Evolutionary conservation across 1,139 yeast genomes (phyloP), one percentile per base, ranked within the genome.

Genomic region (Blastobotrys petasosporus): DNA sequence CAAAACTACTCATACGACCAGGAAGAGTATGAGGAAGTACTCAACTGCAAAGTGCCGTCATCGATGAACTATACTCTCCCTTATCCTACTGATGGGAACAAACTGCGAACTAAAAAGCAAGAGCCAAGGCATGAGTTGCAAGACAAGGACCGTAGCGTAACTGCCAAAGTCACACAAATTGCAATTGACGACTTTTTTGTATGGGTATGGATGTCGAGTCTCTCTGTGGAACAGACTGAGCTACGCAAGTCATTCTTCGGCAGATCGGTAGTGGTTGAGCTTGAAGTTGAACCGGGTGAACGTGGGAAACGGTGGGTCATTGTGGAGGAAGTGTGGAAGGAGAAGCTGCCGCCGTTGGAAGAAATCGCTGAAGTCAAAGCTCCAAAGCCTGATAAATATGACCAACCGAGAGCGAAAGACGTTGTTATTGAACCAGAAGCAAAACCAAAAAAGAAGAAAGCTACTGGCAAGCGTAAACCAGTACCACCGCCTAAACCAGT

Each of bases 181-280:
- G 75, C 86, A 1, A 77, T 87, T 30, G 94, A 85, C 63, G 96
- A 87, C 60, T 87, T 84, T 60, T 86, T 82, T 58, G 85, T 86
- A 28, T 87, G 95, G 95, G 78, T 95, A 0, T 87, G 96, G 96
- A 69, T 86, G 56, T 80, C 88, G 2, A 76, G 88, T 1, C 64
- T 86, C 25, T 86, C 86, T 0, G 75, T 80, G 37, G 96, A 87
- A 58, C 86, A 85, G 60, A 79, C 88, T 0, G 70, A 74, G 34
- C 66, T 69, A 29, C 77, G 81, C 55, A 84, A 84, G 62, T 75
- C 75, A 30, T 64, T 81, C 1, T 87, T 87, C 69, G 96, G 96
- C 5, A 74, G 94, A 50, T 80, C 94, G 0, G 71, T 86, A 46
- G 85, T 87, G 4, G 75, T 82, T 4, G 90, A 83, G 54, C 82